These are phyloP conservation scores for Solanum lignicaule DNA, from an alignment of 257 asterid species.

Conservation along the genomic window DNA sequence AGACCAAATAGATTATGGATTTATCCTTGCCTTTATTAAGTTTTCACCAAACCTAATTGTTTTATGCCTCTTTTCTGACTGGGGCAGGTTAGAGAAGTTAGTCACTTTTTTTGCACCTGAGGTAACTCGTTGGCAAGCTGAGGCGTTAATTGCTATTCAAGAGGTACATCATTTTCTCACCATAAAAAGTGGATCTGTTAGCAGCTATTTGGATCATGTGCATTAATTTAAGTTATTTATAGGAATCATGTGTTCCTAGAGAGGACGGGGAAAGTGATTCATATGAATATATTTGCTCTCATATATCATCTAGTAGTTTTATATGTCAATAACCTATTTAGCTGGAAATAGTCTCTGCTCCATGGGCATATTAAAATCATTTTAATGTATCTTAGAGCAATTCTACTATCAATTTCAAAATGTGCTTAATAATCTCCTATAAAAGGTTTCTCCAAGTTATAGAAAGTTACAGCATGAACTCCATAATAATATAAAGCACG, in stretches of 20 bases:
- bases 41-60: not conserved
- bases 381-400: not conserved
- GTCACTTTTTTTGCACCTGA: constrained; percentile 31
- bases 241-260: not conserved
- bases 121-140: constrained; percentile 77
- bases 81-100: constrained; percentile 65
- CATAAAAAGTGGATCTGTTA: not conserved
- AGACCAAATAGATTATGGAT: not conserved
- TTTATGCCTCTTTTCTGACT: not conserved
- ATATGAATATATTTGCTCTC: not conserved
- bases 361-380: not conserved
- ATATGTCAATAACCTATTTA: not conserved
- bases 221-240: not conserved
- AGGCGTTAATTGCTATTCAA: constrained; percentile 76
- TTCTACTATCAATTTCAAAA: not conserved
- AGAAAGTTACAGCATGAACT: not conserved
- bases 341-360: not conserved
- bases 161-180: constrained; percentile 49
- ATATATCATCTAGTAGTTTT: not conserved
- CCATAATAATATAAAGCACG: not conserved
- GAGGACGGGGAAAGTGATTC: not conserved
- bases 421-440: not conserved
- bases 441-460: not conserved
- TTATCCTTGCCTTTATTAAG: not conserved
- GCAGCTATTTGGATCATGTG: not conserved